phyloP scores from a whole-genome alignment of 305 asterid species.

The Fraxinus greggii region DNA sequence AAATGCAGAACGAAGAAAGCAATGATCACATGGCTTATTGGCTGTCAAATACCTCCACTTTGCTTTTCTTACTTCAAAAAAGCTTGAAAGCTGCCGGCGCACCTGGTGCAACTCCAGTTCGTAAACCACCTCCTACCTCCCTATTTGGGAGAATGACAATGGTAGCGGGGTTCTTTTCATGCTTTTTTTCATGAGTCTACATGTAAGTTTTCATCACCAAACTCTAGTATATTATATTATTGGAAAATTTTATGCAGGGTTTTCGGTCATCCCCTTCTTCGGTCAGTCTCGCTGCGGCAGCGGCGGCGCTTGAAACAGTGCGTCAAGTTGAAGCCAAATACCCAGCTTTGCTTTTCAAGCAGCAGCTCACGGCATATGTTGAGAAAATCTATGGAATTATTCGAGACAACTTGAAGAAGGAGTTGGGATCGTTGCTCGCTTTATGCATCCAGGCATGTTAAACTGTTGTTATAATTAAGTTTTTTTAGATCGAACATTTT shows the following conservation, averaged over 20 bases:
- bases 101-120: slow-evolving; percentile 74
- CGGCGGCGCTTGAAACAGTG: slow-evolving; percentile 86
- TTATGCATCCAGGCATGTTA: slow-evolving; percentile 80
- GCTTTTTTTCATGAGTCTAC: neutral
- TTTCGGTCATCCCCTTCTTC: slow-evolving; percentile 92
- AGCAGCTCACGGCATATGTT: slow-evolving; percentile 95
- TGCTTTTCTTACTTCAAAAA: slow-evolving; percentile 73
- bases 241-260: slow-evolving; percentile 58
- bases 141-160: slow-evolving; percentile 97
- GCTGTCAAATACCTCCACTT: slow-evolving; percentile 73
- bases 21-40: slow-evolving; percentile 79
- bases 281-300: slow-evolving; percentile 69
- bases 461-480: slow-evolving; percentile 2
- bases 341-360: slow-evolving; percentile 98
- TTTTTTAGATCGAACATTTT: neutral
- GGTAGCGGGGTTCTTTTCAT: slow-evolving; percentile 47
- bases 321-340: slow-evolving; percentile 95
- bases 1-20: slow-evolving; percentile 74
- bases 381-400: slow-evolving; percentile 97
- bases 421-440: slow-evolving; percentile 65
- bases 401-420: slow-evolving; percentile 93
- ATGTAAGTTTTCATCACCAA: neutral
- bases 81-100: slow-evolving; percentile 51
- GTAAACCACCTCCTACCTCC: slow-evolving; percentile 83
- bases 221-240: neutral